These are phyloP conservation scores for Penicillium sp. DNA, from an alignment of 2,329 filamentous ascomycete genomes.

Conservation along the genomic window DNA sequence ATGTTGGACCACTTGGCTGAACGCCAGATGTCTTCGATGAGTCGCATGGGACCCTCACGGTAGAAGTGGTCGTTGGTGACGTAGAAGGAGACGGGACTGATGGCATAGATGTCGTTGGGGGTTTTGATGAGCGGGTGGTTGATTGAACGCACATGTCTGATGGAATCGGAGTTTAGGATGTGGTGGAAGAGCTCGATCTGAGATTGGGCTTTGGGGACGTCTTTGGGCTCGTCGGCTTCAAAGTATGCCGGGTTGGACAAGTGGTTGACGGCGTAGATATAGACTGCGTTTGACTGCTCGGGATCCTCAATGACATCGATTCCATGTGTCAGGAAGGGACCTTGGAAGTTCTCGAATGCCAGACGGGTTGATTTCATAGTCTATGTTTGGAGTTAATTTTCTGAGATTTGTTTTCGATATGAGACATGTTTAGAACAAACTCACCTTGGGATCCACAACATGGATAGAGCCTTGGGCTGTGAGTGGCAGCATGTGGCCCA, in stretches of 20 bases:
- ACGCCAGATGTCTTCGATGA: conserved; percentile 49
- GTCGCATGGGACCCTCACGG: conserved; percentile 49
- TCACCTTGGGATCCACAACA: conserved; percentile 55
- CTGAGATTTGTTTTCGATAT: neutral
- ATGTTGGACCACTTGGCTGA: conserved; percentile 52
- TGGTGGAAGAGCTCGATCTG: conserved; percentile 61
- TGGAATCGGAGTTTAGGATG: conserved; percentile 43
- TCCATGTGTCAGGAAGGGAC: conserved; percentile 59
- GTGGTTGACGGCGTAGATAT: conserved; percentile 63
- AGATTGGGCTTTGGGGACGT: conserved; percentile 48
- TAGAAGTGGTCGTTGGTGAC: conserved; percentile 63
- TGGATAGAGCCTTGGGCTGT: conserved; percentile 39
- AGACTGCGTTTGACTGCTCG: conserved; percentile 47
- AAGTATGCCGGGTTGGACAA: conserved; percentile 50
- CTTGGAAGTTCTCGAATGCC: conserved; percentile 52
- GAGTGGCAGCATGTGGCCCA: conserved; percentile 43
- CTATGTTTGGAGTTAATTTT: conserved; percentile 29
- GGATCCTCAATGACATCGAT: conserved; percentile 60
- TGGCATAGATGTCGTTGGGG: conserved; percentile 59
- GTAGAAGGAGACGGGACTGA: conserved; percentile 51
- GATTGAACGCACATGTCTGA: conserved; percentile 55
- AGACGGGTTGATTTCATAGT: conserved; percentile 51
- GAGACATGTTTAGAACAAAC: conserved; percentile 10
- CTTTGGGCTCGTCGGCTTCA: conserved; percentile 15
- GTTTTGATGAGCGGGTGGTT: conserved; percentile 55